Base-by-base conservation (phyloP, 495 filamentous ascomycete species). In the Aspergillus nidulans region DNA sequence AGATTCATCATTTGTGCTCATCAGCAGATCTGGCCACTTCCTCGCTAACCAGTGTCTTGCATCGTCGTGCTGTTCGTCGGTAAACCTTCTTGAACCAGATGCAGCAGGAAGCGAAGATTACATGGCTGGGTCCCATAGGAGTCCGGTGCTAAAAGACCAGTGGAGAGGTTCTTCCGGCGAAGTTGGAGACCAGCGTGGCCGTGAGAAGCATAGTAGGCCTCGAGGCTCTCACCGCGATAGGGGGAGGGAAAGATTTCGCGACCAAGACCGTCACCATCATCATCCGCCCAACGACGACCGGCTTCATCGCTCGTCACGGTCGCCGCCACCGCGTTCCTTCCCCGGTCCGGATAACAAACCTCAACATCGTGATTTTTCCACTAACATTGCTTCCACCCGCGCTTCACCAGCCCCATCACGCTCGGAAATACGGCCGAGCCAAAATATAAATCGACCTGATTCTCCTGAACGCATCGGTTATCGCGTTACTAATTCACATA, bases 101-200 rank as follows among this genome's bases (percentile, higher is more conserved):
- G 75, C 69, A 60, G 72, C 59, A 68, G 64, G 63, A 61, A 65
- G 62, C 62, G 24, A 40, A 42, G 62, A 63, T 63, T 68, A 72
- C 71, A 81, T 81, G 78, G 78, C 78, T 77, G 75, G 73, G 71
- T 77, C 78, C 66, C 77, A 71, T 73, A 73, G 71, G 77, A 81
- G 77, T 74, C 76, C 77, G 68, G 68, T 72, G 67, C 69, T 81
- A 72, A 69, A 80, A 82, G 70, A 82, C 75, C 52, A 81, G 82
- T 74, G 76, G 77, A 69, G 79, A 78, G 68, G 61, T 61, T 66
- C 74, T 61, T 66, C 74, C 60, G 65, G 65, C 56, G 70, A 81
- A 52, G 52, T 63, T 52, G 67, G 69, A 56, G 72, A 75, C 49
- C 67, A 68, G 46, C 68, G 66, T 56, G 65, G 67, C 50, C 63